These are phyloP conservation scores for Pleurostoma richardsiae DNA, from an alignment of 2,329 filamentous ascomycete species.

Conservation along the genomic window DNA sequence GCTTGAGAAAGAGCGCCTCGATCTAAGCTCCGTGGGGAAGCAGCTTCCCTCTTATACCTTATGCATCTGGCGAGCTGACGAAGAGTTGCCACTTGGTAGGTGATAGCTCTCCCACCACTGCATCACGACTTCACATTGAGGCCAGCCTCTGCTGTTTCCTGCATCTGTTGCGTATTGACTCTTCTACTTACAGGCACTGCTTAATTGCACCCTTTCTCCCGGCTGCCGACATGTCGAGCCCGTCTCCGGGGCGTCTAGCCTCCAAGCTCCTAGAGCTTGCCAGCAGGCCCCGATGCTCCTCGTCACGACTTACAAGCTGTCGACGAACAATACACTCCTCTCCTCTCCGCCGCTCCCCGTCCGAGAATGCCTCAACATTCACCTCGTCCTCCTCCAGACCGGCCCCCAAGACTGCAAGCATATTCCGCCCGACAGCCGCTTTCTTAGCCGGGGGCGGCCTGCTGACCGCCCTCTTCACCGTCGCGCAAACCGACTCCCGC, in stretches of 20 bases:
- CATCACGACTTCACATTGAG: too few relatives aligned
- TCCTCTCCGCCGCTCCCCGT: neutral
- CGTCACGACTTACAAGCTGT: neutral
- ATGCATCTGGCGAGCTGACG: too few relatives aligned
- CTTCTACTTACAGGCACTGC: too few relatives aligned
- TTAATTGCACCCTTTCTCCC: too few relatives aligned
- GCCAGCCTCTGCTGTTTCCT: too few relatives aligned
- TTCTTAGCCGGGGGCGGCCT: slow-evolving; percentile 17
- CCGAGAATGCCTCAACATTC: neutral
- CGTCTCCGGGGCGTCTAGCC: neutral
- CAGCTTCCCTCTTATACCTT: too few relatives aligned
- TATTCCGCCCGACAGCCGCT: neutral
- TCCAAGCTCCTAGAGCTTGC: neutral
- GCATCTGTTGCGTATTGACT: too few relatives aligned
- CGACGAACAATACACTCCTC: neutral
- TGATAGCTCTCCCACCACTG: too few relatives aligned
- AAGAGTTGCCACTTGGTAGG: too few relatives aligned
- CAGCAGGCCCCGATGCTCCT: neutral
- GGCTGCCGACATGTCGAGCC: neutral
- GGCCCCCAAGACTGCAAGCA: slow-evolving; percentile 1
- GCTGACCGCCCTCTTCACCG: slow-evolving; percentile 11
- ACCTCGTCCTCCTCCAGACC: neutral
- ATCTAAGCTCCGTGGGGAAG: too few relatives aligned
- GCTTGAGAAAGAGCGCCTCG: too few relatives aligned
- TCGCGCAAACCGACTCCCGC: slow-evolving; percentile 7